Evolutionary conservation across 129 eudicot genomes (phyloP).

Genomic region (Smallanthus sonchifolius): DNA sequence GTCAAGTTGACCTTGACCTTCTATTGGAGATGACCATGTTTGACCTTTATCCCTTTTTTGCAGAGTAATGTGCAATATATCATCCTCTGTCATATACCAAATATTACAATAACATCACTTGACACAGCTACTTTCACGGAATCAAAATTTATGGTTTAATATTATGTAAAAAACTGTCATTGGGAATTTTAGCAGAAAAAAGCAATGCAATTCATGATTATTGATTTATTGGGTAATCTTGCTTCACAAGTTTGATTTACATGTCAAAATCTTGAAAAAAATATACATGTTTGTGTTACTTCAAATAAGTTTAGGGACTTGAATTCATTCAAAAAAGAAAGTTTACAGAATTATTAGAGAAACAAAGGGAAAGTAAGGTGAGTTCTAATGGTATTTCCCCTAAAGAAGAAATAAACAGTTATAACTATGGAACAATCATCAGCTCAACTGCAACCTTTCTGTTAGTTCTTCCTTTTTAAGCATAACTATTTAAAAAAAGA

Average conservation of each 20-base stretch:
- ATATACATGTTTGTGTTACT: background rate
- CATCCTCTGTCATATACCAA: conserved; percentile 68
- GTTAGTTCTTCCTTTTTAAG: background rate
- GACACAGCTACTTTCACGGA: background rate
- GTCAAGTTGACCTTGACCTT: conserved; percentile 88
- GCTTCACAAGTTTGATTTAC: background rate
- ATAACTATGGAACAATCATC: background rate
- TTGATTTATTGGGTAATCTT: background rate
- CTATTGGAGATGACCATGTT: conserved; percentile 92
- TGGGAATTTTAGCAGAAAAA: background rate
- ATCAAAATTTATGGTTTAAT: background rate
- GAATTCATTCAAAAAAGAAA: background rate
- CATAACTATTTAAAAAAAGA: background rate
- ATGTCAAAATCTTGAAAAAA: background rate
- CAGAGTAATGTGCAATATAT: conserved; percentile 75
- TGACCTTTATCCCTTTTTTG: conserved; percentile 95
- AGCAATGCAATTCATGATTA: background rate
- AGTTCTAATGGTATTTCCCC: background rate
- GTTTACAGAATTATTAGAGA: background rate
- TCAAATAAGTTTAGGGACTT: background rate
- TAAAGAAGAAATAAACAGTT: background rate
- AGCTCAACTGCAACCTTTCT: background rate
- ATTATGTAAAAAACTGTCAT: background rate
- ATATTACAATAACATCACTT: background rate
- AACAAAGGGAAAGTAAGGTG: background rate